Percentiles rank a stretch among this genome's conserved stretches.
Evolutionary conservation across 257 asterid species (phyloP).

Genomic region (Orobanche coerulescens): DNA sequence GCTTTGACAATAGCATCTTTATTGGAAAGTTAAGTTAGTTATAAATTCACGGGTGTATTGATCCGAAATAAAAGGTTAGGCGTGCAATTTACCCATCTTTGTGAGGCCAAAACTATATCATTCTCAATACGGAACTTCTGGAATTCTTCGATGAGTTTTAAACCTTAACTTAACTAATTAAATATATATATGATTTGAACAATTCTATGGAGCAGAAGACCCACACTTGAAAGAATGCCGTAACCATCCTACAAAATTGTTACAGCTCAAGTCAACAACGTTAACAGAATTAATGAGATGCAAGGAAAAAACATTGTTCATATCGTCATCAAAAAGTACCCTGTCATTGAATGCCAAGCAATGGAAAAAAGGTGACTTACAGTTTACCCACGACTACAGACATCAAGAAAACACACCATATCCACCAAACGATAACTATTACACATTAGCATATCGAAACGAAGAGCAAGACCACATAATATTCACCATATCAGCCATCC

Average conservation of each 20-base stretch:
- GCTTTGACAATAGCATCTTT: too few species aligned
- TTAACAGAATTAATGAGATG: neutral
- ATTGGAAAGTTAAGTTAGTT: too few species aligned
- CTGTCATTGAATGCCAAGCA: neutral
- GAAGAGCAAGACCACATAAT: neutral
- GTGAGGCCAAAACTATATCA: neutral
- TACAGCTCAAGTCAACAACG: conserved; percentile 1
- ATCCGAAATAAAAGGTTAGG: too few species aligned
- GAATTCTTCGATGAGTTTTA: neutral
- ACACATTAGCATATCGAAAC: neutral
- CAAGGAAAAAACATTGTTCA: neutral
- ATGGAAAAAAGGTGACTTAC: too few species aligned
- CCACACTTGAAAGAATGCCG: too few species aligned
- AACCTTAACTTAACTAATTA: too few species aligned
- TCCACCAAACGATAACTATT: conserved; percentile 6
- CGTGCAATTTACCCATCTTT: conserved; percentile 8
- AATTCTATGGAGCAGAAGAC: too few species aligned
- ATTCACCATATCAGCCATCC: neutral
- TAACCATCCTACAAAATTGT: too few species aligned
- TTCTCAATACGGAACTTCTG: neutral
- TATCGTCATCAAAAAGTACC: neutral
- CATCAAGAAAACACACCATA: conserved; percentile 11
- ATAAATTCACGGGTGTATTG: too few species aligned
- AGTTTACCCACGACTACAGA: neutral
- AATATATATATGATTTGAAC: neutral